phyloP scores from a whole-genome alignment of 371 early-diverging fungal genomes.

The Cokeromyces recurvatus region DNA sequence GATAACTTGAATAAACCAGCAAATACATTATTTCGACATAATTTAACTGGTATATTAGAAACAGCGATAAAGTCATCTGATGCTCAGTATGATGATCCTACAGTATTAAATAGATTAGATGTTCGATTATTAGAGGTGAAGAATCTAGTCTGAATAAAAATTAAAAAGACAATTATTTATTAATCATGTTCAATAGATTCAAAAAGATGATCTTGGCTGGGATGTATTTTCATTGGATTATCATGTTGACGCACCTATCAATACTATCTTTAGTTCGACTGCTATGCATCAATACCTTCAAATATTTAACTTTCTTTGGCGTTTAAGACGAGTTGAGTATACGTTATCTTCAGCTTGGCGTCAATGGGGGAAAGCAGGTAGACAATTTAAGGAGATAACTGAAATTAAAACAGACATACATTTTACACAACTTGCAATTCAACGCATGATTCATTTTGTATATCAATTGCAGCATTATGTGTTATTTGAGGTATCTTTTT shows the following conservation, averaged over 20 bases:
- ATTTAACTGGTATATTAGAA: conserved; percentile 82
- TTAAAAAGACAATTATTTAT: no score
- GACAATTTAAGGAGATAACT: conserved; percentile 42
- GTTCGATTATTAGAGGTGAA: conserved; percentile 71
- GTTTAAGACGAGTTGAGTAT: conserved; percentile 84
- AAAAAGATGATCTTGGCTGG: conserved; percentile 84
- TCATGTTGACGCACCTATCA: conserved; percentile 78
- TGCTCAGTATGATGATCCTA: conserved; percentile 83
- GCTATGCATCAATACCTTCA: conserved; percentile 80
- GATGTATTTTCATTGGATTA: conserved; percentile 90
- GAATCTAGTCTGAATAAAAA: no score
- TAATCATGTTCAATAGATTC: no score
- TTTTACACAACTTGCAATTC: conserved; percentile 58
- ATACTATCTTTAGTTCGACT: conserved; percentile 71
- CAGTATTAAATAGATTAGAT: conserved; percentile 73
- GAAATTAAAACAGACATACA: conserved; percentile 54
- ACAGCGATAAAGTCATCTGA: conserved; percentile 87
- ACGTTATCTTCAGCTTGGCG: conserved; percentile 75
- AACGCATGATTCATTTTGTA: conserved; percentile 92
- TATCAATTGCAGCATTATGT: conserved; percentile 89
- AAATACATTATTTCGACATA: conserved; percentile 77
- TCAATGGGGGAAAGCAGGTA: conserved; percentile 65
- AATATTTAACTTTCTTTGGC: conserved; percentile 87
- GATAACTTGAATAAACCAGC: conserved; percentile 71
- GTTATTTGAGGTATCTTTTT: conserved; percentile 75